Percentiles rank a stretch among this genome's conserved stretches.
These are phyloP conservation scores for Penicillium decumbens DNA, from an alignment of 2,329 filamentous ascomycete species.

Conservation along the genomic window DNA sequence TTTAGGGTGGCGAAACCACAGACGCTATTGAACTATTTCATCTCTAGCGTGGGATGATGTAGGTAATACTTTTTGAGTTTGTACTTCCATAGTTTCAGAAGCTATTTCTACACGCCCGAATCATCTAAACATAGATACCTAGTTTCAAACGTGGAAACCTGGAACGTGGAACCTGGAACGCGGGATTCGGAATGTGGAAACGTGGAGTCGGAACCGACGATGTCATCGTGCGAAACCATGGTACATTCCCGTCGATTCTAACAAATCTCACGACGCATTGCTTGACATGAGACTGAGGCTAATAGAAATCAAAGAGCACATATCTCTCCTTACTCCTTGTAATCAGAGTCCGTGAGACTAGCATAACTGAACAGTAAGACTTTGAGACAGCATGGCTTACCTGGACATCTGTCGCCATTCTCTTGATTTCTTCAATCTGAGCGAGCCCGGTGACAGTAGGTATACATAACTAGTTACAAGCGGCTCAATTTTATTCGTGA, in stretches of 20 bases:
- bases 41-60: neutral
- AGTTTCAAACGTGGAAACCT: neutral
- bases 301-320: no score
- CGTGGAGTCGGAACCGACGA: conserved; percentile 14
- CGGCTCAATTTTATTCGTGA: no score
- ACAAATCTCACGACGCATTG: neutral
- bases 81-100: neutral
- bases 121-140: neutral
- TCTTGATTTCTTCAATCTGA: no score
- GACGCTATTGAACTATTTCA: neutral
- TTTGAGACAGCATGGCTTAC: no score
- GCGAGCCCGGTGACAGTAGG: no score
- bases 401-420: no score
- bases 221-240: conserved; percentile 12
- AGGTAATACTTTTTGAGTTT: neutral
- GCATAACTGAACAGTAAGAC: no score
- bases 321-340: no score
- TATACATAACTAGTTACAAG: no score
- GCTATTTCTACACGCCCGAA: neutral
- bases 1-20: neutral
- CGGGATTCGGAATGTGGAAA: neutral
- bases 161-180: neutral
- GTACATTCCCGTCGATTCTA: neutral
- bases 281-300: no score
- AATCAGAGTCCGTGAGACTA: no score